Percentiles rank a stretch among this genome's conserved stretches.
These are phyloP conservation scores for Pseudozyma sp. DNA, from an alignment of 1,284 basidiomycete species.

Conservation along the genomic window DNA sequence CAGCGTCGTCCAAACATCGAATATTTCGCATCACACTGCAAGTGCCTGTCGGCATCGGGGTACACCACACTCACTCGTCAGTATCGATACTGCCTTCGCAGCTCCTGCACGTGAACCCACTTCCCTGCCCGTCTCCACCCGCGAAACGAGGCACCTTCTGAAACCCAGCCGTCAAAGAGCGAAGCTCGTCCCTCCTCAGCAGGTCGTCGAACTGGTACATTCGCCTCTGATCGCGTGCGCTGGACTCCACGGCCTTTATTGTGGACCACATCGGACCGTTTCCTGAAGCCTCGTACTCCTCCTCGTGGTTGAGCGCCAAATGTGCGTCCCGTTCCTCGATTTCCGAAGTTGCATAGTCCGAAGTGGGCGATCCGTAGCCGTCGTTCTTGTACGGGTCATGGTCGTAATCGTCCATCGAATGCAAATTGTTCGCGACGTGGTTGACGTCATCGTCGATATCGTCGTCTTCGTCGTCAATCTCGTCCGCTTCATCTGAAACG, in stretches of 20 bases:
- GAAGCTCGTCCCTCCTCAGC: conserved; percentile 21
- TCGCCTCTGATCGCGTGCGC: not conserved
- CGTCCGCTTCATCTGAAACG: no score
- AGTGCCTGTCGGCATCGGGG: no score
- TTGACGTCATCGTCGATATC: not conserved
- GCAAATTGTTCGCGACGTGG: not conserved
- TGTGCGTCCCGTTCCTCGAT: not conserved
- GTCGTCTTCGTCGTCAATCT: no score
- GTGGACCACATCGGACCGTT: conserved; percentile 6
- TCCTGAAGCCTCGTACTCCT: not conserved
- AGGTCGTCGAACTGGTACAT: conserved; percentile 26
- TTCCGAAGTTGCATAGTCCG: not conserved
- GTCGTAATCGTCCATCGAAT: not conserved
- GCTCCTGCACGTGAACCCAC: conserved; percentile 5
- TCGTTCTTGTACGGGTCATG: conserved; percentile 6
- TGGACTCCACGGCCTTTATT: not conserved
- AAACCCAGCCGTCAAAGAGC: conserved; percentile 17
- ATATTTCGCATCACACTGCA: no score
- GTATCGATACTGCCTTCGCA: conserved; percentile 16
- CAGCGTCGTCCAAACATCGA: no score
- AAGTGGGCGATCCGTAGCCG: conserved; percentile 6
- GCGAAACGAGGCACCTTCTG: conserved; percentile 12
- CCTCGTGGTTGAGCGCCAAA: not conserved
- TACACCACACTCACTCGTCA: not conserved
- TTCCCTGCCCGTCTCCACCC: conserved; percentile 2